Conservation (phyloP, 371 early-diverging fungal species). For the Coemansia sp. region DNA sequence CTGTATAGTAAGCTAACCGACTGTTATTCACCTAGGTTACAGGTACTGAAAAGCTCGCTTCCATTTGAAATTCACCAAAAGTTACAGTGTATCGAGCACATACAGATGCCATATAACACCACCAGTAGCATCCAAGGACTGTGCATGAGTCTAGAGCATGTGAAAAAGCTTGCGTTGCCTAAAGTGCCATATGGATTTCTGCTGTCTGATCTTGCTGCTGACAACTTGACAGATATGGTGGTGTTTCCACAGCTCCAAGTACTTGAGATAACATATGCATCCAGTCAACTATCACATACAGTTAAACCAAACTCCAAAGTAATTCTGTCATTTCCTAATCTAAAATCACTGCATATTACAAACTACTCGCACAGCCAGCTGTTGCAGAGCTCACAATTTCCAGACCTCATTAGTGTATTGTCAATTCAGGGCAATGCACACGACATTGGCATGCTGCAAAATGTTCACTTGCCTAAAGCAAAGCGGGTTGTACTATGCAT, state of each 20-base stretch:
- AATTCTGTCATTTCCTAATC: not conserved
- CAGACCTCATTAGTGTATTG: not conserved
- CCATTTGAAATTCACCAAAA: not conserved
- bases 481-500: not conserved
- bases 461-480: not conserved
- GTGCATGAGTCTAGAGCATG: not conserved
- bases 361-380: not conserved
- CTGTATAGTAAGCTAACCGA: not conserved
- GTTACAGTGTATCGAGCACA: not conserved
- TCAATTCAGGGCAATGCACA: not conserved
- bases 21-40: not conserved
- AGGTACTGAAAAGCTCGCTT: not conserved
- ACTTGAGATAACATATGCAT: not conserved
- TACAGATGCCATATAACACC: not conserved
- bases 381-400: not conserved
- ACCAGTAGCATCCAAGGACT: not conserved
- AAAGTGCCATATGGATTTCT: not conserved
- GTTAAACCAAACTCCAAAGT: not conserved
- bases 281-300: no score
- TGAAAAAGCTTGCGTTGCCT: not conserved
- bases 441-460: not conserved
- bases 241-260: not conserved
- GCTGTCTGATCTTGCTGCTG: not conserved
- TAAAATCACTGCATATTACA: not conserved
- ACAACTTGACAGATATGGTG: not conserved